Evolutionary conservation across 768 basidiomycete genomes (phyloP), one percentile per base, ranked within the genome.

Genomic region (Trichaptum fuscoviolaceum): DNA sequence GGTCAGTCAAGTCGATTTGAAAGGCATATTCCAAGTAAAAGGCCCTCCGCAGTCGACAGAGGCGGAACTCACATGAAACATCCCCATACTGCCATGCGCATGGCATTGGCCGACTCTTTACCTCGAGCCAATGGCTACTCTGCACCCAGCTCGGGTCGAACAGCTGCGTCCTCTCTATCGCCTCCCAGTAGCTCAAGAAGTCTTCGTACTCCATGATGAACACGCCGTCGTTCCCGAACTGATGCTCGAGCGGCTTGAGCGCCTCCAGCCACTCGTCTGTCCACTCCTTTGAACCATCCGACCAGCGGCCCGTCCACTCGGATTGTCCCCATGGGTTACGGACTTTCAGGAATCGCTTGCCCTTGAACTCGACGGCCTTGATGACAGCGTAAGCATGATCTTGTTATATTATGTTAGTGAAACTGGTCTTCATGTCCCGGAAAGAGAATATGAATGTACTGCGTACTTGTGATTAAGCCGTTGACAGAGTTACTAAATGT

Each of bases 11-110:
- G 42, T 26, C 1, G 27, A 26, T 52, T 12, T 52, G 25, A 30
- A n/a, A 2, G 62, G 63, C 12, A 63, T 35, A 20, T 30, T 64
- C 23, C 30, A 52, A 35, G 58, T 26, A 35, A n/a, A 27, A 34
- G n/a, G n/a, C n/a, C n/a, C n/a, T n/a, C n/a, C n/a, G n/a, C n/a
- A n/a, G n/a, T n/a, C n/a, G n/a, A n/a, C n/a, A n/a, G 8, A 58
- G 59, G 52, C 20, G 34, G 25, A 75, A 67, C 84, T 57, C 67
- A 85, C 84, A 86, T 10, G 83, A 81, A 9, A 87, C 77, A 67
- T 87, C 85, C 18, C 84, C 85, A 63, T 78, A 84, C 3, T 79
- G 78, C 83, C 84, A 86, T 0, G 84, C 83, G 42, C 80, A 76
- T 12, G 81, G 78, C 34, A 82, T 75, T 8, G 81, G 77, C n/a